Conservation (phyloP, 768 basidiomycete genomes). For the Tulasnella sp. region DNA sequence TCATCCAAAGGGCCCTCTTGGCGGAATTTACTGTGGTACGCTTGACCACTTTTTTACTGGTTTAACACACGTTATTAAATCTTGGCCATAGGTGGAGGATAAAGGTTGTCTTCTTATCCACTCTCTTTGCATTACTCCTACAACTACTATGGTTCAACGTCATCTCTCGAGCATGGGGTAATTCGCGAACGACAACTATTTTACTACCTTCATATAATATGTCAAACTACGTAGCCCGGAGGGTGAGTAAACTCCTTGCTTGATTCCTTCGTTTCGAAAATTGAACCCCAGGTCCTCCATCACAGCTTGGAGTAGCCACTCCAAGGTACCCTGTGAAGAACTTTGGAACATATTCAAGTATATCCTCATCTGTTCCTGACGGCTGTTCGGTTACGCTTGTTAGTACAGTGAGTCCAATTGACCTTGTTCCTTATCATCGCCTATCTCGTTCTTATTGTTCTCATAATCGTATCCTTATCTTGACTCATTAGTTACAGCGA, state of each 20-base stretch:
- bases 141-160: not conserved
- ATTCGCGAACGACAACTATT: not conserved
- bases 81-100: too few species aligned
- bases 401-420: not conserved
- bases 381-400: conserved; percentile 8
- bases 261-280: not conserved
- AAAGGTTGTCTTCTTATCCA: not conserved
- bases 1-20: not conserved
- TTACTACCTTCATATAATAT: not conserved
- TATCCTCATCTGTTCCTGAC: not conserved
- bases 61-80: too few species aligned
- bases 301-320: conserved; percentile 1
- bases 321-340: not conserved
- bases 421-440: not conserved
- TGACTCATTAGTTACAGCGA: conserved; percentile 6
- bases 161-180: too few species aligned
- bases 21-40: not conserved
- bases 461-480: not conserved
- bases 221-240: conserved; percentile 1
- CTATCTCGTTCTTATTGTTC: not conserved
- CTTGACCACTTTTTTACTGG: too few species aligned
- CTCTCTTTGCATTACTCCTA: not conserved
- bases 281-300: not conserved
- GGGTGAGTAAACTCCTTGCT: not conserved
- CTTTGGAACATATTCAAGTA: not conserved